Percentiles rank a stretch among this genome's conserved stretches.
Conservation (phyloP, 2,329 filamentous ascomycete genomes). For the Diaporthe vexans region DNA sequence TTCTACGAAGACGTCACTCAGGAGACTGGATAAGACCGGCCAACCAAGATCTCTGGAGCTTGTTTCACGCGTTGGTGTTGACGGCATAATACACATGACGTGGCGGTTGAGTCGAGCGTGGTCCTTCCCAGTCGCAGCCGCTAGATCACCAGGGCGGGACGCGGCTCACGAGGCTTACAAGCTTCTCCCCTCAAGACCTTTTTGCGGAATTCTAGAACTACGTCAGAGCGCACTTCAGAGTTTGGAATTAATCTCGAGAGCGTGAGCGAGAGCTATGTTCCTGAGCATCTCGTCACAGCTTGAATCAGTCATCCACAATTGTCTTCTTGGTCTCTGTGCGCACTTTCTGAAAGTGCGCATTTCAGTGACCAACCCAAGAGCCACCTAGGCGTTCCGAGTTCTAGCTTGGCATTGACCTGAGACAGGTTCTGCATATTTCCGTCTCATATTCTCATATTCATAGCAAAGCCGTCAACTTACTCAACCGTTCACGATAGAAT, state of each 20-base stretch:
- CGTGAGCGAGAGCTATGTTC: not conserved
- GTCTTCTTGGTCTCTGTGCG: not conserved
- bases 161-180: constrained; percentile 10
- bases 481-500: too few relatives aligned
- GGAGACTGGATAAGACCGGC: not conserved
- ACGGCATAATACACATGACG: constrained; percentile 31
- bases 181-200: not conserved
- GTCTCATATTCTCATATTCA: too few relatives aligned
- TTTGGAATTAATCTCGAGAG: not conserved
- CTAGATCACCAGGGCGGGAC: constrained; percentile 28
- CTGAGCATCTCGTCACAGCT: not conserved
- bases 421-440: not conserved
- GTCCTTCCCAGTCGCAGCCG: constrained; percentile 15
- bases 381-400: too few relatives aligned
- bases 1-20: not conserved
- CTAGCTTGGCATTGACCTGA: not conserved
- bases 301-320: not conserved
- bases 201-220: not conserved
- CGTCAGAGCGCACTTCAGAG: not conserved
- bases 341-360: too few relatives aligned
- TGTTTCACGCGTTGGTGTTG: constrained; percentile 21
- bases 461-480: too few relatives aligned
- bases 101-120: constrained; percentile 13
- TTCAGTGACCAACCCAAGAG: too few relatives aligned
- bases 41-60: constrained; percentile 1